Evolutionary conservation across 2,329 filamentous ascomycete genomes (phyloP).

Genomic region (Scedosporium apiospermum): DNA sequence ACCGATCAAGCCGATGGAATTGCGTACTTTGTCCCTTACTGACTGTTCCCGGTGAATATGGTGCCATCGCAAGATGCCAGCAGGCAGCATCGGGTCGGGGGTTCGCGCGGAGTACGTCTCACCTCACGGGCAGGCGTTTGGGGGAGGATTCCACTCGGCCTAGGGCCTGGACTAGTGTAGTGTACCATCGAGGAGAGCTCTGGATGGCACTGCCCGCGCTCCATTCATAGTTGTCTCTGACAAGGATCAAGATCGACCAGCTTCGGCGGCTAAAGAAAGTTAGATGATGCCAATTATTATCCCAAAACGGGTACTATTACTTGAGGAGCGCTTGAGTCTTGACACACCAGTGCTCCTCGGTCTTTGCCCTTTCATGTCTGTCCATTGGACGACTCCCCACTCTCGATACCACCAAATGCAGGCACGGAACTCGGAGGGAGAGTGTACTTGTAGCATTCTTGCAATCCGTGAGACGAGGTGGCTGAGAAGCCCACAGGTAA

Average conservation of each 20-base stretch:
- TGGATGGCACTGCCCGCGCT: background rate
- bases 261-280: conserved; percentile 6
- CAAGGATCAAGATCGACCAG: conserved; percentile 1
- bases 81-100: too few species aligned
- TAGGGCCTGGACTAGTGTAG: too few species aligned
- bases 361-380: background rate
- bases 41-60: background rate
- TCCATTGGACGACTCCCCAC: background rate
- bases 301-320: background rate
- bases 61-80: background rate
- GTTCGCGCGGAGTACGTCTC: background rate
- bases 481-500: background rate
- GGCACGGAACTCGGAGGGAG: background rate
- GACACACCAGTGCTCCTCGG: background rate
- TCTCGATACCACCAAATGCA: background rate
- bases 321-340: background rate
- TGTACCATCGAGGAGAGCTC: background rate
- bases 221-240: background rate
- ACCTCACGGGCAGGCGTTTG: background rate
- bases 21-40: background rate
- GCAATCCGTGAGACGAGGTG: background rate
- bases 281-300: background rate
- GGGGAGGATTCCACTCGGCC: too few species aligned
- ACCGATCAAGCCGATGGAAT: background rate
- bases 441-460: background rate